Evolutionary conservation across 1,284 basidiomycete species (phyloP).

Genomic region (Rhizoctonia solani): DNA sequence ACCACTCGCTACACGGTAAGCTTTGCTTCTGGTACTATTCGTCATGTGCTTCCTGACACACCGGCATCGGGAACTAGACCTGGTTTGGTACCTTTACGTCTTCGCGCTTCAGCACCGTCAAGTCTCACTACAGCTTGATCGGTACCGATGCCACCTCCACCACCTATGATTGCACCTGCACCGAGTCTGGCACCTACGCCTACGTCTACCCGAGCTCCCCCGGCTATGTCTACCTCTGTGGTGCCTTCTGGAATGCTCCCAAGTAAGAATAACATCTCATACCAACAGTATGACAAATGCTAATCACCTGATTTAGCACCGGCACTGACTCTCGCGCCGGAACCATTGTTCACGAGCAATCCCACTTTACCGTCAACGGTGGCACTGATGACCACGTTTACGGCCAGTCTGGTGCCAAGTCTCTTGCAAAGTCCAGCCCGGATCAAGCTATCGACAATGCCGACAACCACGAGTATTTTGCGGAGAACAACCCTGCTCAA

Average conservation of each 20-base stretch:
- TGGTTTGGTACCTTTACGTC: slow-evolving; percentile 37
- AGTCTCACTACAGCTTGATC: slow-evolving; percentile 32
- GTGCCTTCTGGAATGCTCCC: too few species aligned
- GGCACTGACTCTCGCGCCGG: slow-evolving; percentile 30
- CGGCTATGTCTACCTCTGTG: slow-evolving; percentile 18
- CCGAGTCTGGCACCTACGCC: background rate
- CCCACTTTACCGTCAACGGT: slow-evolving; percentile 8
- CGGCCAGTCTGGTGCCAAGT: slow-evolving; percentile 6
- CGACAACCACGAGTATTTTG: slow-evolving; percentile 14
- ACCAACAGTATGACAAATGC: background rate
- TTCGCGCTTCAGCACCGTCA: slow-evolving; percentile 27
- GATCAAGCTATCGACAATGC: too few species aligned
- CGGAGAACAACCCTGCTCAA: slow-evolving; percentile 13
- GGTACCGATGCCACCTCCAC: slow-evolving; percentile 22
- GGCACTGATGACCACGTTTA: slow-evolving; percentile 27
- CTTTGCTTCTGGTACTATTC: background rate
- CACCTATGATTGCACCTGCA: slow-evolving; percentile 36
- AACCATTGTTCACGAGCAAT: slow-evolving; percentile 12
- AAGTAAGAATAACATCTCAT: background rate
- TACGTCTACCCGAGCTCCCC: slow-evolving; percentile 12
- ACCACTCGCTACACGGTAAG: slow-evolving; percentile 34
- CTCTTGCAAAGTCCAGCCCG: background rate
- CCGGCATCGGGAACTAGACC: too few species aligned
- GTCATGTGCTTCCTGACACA: background rate
- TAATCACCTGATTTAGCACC: background rate